Evolutionary conservation across 2,329 filamentous ascomycete genomes (phyloP), one percentile per base, ranked within the genome.

Genomic region (Aureobasidium zeae): DNA sequence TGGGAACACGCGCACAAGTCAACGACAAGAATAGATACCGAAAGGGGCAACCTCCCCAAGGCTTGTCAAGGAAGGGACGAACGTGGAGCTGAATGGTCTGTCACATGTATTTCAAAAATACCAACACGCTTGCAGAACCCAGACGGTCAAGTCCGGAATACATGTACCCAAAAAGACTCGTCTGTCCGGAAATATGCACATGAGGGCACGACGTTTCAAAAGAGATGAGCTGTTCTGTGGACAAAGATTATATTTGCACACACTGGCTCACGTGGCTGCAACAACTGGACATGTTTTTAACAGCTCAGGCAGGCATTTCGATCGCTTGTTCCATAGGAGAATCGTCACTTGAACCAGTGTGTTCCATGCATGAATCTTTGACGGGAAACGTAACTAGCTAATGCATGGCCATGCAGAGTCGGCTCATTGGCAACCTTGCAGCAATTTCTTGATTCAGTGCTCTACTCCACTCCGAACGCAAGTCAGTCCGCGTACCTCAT

Each of bases 191-290:
- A n/a, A n/a, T n/a, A n/a, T n/a, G n/a, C n/a, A n/a, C n/a, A n/a
- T n/a, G n/a, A n/a, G n/a, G n/a, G n/a, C n/a, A n/a, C n/a, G n/a
- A n/a, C n/a, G n/a, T 22, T 25, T 31, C 13, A 22, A 25, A 41
- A 31, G 31, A 25, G 26, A 24, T 31, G 19, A n/a, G 13, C 13
- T 26, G 15, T 25, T 41, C 28, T 26, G 37, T 21, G 28, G 28
- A n/a, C n/a, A 41, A 22, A 24, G 37, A 21, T 31, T 41, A 41
- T 26, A 41, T 41, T 41, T 19, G 32, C 28, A 32, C 13, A 41
- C 28, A 31, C 20, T 16, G 32, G 12, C 13, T n/a, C 37, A 41
- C 37, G 37, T 41, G 37, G 28, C 25, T n/a, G 37, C 37, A 26
- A 32, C 25, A 38, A 38, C n/a, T n/a, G n/a, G n/a, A n/a, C n/a